phyloP scores from a whole-genome alignment of 1,284 basidiomycete species.

The Phenoliferia sp. region DNA sequence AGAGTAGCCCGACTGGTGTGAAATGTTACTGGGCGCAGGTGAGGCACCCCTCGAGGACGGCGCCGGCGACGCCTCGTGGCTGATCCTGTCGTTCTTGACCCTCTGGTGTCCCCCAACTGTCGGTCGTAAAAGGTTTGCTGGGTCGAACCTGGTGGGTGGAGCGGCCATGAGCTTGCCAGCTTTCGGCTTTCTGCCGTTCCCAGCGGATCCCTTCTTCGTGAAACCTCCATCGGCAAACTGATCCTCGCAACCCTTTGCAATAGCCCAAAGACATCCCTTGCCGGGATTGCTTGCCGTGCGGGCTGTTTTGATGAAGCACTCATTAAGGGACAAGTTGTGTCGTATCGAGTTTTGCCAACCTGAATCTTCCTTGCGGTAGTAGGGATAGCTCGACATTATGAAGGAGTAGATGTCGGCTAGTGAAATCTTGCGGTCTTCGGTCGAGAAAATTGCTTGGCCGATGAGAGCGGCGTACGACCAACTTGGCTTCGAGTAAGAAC shows the following conservation, averaged over 20 bases:
- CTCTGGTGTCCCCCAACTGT: background rate
- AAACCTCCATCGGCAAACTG: conserved; percentile 40
- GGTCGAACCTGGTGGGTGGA: background rate
- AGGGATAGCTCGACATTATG: conserved; percentile 88
- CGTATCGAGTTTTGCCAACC: conserved; percentile 94
- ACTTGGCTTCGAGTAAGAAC: conserved; percentile 60
- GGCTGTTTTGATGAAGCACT: conserved; percentile 45
- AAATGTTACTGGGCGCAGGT: background rate
- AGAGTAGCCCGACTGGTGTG: background rate
- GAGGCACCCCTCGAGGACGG: background rate
- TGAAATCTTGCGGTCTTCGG: conserved; percentile 74
- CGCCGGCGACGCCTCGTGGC: background rate
- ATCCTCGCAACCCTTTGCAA: conserved; percentile 38
- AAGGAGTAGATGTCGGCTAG: conserved; percentile 94
- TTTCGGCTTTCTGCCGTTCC: conserved; percentile 5
- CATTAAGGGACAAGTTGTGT: conserved; percentile 82
- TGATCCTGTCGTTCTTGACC: background rate
- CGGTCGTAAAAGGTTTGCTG: background rate
- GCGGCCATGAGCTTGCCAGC: background rate
- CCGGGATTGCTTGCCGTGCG: conserved; percentile 41
- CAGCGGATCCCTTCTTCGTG: conserved; percentile 30
- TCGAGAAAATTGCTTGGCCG: conserved; percentile 86
- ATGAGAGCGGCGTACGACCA: conserved; percentile 91
- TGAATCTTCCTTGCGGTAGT: conserved; percentile 74
- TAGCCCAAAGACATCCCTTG: conserved; percentile 47